A percentile compares a stretch with the other conserved stretches of the same genome.
Conservation (phyloP, 768 basidiomycete species). For the Mycena alexandri region DNA sequence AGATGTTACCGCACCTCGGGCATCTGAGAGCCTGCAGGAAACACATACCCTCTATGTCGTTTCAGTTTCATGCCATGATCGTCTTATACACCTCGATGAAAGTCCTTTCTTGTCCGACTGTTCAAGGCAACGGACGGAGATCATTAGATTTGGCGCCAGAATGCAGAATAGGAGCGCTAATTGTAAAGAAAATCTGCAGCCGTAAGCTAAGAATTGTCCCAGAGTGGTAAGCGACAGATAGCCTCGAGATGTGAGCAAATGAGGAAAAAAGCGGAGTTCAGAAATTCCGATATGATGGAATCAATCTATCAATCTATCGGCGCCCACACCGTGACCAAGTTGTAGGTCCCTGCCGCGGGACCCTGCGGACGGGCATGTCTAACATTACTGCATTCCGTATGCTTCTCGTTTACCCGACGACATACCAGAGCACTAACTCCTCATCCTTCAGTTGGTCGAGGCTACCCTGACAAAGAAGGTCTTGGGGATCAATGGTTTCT, state of each 20-base stretch:
- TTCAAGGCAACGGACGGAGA: neutral
- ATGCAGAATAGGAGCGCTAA: neutral
- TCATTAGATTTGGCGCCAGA: neutral
- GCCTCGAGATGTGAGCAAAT: neutral
- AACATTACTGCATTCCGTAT: no score
- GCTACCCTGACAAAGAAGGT: neutral
- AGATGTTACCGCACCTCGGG: neutral
- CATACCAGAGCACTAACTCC: neutral
- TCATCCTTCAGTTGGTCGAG: neutral
- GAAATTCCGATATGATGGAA: neutral
- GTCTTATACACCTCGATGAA: conserved; percentile 6
- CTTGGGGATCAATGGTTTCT: conserved; percentile 1
- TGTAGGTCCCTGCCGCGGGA: no score
- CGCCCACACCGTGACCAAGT: no score
- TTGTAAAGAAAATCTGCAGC: neutral
- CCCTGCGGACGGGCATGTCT: no score
- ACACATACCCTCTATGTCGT: conserved; percentile 2
- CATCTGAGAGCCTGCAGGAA: conserved; percentile 2
- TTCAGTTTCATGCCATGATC: neutral
- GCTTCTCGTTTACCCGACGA: neutral
- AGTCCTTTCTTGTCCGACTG: conserved; percentile 3
- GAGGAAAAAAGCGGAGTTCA: neutral
- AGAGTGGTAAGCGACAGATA: neutral
- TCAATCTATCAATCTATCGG: neutral
- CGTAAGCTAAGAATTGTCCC: conserved; percentile 1